These are phyloP conservation scores for Gnomoniopsis smithogilvyi DNA, from an alignment of 2,329 filamentous ascomycete genomes.

Conservation along the genomic window DNA sequence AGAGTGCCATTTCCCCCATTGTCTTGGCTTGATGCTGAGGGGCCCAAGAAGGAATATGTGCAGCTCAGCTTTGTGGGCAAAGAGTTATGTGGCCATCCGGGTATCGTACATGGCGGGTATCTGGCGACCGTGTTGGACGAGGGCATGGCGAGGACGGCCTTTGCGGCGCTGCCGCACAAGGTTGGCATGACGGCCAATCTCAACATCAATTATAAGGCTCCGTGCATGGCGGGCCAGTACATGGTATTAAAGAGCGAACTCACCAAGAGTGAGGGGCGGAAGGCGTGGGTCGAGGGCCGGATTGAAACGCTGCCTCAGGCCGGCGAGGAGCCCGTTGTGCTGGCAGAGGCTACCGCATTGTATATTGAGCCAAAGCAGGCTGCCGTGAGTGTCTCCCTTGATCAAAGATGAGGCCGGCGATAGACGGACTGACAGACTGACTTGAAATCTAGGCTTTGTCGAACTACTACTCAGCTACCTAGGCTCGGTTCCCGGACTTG, in stretches of 20 bases:
- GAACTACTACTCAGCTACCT: constrained; percentile 1
- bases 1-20: constrained; percentile 80
- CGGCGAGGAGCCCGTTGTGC: constrained; percentile 59
- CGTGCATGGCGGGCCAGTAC: constrained; percentile 71
- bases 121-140: constrained; percentile 93
- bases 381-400: constrained; percentile 52
- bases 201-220: constrained; percentile 77
- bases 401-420: neutral
- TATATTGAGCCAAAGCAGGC: constrained; percentile 88
- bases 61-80: constrained; percentile 74
- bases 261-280: constrained; percentile 82
- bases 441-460: constrained; percentile 6
- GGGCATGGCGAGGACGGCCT: constrained; percentile 82
- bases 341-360: constrained; percentile 81
- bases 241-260: constrained; percentile 78
- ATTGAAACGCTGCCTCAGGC: constrained; percentile 73
- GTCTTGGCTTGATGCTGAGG: constrained; percentile 68
- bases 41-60: constrained; percentile 58
- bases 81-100: constrained; percentile 83
- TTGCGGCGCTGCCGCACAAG: constrained; percentile 81
- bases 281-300: constrained; percentile 88
- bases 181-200: constrained; percentile 84
- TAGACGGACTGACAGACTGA: neutral
- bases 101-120: constrained; percentile 85
- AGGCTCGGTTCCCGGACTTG: constrained; percentile 9